Percentiles rank a stretch among this genome's conserved stretches.
Conservation (phyloP, 2,329 filamentous ascomycete genomes). For the Aureobasidium sp. region DNA sequence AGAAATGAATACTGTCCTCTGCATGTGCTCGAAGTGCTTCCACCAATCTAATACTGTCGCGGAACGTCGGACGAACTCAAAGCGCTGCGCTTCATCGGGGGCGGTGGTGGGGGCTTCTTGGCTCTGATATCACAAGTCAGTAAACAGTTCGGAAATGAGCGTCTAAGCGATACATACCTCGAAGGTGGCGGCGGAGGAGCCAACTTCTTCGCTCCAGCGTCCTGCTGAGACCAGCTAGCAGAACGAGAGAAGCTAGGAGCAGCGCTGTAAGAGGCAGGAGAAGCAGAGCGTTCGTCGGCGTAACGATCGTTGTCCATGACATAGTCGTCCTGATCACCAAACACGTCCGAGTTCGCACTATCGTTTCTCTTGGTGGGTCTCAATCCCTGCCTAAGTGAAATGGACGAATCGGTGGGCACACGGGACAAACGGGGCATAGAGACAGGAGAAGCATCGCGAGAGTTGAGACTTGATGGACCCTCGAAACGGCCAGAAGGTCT, state of each 20-base stretch:
- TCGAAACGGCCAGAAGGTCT: slow-evolving; percentile 55
- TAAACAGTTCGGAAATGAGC: background rate
- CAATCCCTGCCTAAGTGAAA: slow-evolving; percentile 43
- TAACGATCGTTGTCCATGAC: slow-evolving; percentile 43
- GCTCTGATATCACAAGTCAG: slow-evolving; percentile 37
- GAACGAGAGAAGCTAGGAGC: slow-evolving; percentile 39
- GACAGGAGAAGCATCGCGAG: slow-evolving; percentile 46
- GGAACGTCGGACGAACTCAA: slow-evolving; percentile 36
- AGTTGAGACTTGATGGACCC: slow-evolving; percentile 34
- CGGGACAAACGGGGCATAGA: slow-evolving; percentile 42
- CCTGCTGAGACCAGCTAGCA: slow-evolving; percentile 41
- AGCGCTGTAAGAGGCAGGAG: slow-evolving; percentile 46
- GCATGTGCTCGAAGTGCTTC: background rate
- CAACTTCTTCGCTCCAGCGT: slow-evolving; percentile 31
- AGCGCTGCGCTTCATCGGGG: slow-evolving; percentile 55
- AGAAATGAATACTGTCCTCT: background rate
- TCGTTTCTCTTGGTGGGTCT: slow-evolving; percentile 29
- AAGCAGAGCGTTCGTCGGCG: slow-evolving; percentile 46
- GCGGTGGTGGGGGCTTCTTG: slow-evolving; percentile 61
- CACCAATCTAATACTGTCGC: background rate
- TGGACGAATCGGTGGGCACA: slow-evolving; percentile 49
- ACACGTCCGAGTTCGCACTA: slow-evolving; percentile 38
- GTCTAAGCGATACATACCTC: slow-evolving; percentile 22
- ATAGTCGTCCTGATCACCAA: slow-evolving; percentile 44
- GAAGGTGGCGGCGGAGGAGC: slow-evolving; percentile 58